Evolutionary conservation across 495 filamentous ascomycete species (phyloP).

Genomic region (Penicillium alfredii): DNA sequence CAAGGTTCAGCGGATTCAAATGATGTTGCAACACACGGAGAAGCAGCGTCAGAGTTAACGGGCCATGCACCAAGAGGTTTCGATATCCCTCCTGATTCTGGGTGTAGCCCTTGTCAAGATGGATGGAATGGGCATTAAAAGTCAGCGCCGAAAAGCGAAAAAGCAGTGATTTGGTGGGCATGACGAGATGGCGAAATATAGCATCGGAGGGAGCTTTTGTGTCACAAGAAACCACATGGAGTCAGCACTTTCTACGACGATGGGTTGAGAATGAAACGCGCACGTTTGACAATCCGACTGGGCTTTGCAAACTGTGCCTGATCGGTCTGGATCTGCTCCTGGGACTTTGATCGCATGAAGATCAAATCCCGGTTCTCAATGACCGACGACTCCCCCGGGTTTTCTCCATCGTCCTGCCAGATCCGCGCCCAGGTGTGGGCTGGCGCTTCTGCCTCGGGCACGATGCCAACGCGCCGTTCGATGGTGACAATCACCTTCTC

Average conservation of each 20-base stretch:
- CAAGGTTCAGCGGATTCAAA: conserved; percentile 23
- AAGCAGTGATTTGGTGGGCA: conserved; percentile 58
- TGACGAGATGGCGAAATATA: conserved; percentile 55
- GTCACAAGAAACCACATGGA: background rate
- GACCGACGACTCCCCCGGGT: conserved; percentile 31
- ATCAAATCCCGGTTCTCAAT: conserved; percentile 54
- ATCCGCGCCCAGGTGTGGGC: conserved; percentile 35
- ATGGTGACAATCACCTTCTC: conserved; percentile 58
- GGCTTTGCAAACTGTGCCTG: conserved; percentile 21
- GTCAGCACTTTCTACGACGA: conserved; percentile 15
- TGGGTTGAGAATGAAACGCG: conserved; percentile 12
- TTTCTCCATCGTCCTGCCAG: conserved; percentile 35
- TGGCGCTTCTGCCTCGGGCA: conserved; percentile 31
- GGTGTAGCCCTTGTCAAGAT: conserved; percentile 70
- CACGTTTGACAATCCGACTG: conserved; percentile 35
- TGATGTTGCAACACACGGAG: conserved; percentile 54
- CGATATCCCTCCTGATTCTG: conserved; percentile 65
- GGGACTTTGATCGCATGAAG: conserved; percentile 51
- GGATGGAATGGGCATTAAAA: conserved; percentile 81
- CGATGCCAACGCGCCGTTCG: conserved; percentile 43
- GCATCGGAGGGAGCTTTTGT: conserved; percentile 36
- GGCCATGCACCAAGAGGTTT: conserved; percentile 77
- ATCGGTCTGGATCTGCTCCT: conserved; percentile 25
- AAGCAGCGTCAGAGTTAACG: conserved; percentile 71
- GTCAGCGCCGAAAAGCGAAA: conserved; percentile 83